Base-by-base conservation (phyloP, 768 basidiomycete genomes). In the Neoboletus subvelutipes region DNA sequence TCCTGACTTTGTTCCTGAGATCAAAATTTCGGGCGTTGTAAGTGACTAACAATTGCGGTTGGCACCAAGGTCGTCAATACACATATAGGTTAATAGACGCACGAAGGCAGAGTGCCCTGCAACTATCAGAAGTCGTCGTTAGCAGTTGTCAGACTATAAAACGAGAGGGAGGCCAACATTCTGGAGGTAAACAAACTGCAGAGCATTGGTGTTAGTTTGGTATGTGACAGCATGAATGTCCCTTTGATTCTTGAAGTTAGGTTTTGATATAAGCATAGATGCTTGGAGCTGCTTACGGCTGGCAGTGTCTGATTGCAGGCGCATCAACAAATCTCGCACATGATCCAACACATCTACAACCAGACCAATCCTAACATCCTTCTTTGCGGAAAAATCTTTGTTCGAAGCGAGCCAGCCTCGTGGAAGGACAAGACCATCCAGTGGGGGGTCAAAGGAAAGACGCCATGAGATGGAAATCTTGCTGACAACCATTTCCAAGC, bases 401-500 rank as follows among this genome's bases (percentile, higher is more conserved):
- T 62, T 43, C 29, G 40, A 34, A 17, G 28, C 20, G 20, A 84
- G 62, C 84, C 84, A 87, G 51, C 76, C 79, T 3, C 76, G 76
- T 0, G 86, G 86, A 36, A 87, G 73, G 5, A 78, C 77, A 29
- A 83, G 60, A 17, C 75, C 72, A 62, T 86, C 79, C 0, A 83
- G 65, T 45, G 42, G 53, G 0, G 45, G 57, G 5, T 13, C 22
- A 22, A 15, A 58, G 39, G 31, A 62, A 59, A 53, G 68, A 64
- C 66, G 68, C 41, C 64, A 63, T 2, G 73, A 71, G 2, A 86
- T 52, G 6, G 80, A 69, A 5, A 76, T 61, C 15, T 72, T 73
- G 8, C 73, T 73, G 48, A 79, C 77, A 3, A 87, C 64, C 13
- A 69, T 67, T 41, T 88, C 86, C 18, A 83, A 56, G 41, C 79